These are phyloP conservation scores for Madurella mycetomatis DNA, from an alignment of 2,329 filamentous ascomycete species.

Conservation along the genomic window DNA sequence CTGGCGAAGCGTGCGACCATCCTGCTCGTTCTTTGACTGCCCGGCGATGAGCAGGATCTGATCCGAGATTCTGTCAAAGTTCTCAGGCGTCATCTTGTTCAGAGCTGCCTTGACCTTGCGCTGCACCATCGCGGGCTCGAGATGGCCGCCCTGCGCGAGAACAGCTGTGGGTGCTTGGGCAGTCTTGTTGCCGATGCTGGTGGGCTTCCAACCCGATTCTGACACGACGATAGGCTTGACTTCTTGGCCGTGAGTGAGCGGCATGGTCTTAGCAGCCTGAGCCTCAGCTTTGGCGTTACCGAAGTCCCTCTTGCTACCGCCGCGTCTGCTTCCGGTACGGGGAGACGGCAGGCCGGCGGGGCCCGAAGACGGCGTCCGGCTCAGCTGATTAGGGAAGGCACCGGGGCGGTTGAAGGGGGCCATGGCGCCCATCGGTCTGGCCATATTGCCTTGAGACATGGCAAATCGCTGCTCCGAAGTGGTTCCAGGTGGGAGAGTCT, in stretches of 20 bases:
- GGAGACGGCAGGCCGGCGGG: conserved; percentile 64
- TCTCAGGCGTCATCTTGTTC: conserved; percentile 99
- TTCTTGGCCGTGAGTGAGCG: conserved; percentile 77
- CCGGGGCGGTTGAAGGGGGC: conserved; percentile 56
- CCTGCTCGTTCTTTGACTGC: conserved; percentile 91
- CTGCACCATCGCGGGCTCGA: conserved; percentile 91
- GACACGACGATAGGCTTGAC: conserved; percentile 74
- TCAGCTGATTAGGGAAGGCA: conserved; percentile 63
- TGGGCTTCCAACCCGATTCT: conserved; percentile 83
- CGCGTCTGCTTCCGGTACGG: conserved; percentile 59
- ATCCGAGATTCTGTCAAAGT: conserved; percentile 92
- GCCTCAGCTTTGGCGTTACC: conserved; percentile 55
- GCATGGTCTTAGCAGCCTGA: conserved; percentile 80
- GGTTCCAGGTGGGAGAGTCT: conserved; percentile 68
- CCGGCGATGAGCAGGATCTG: conserved; percentile 89
- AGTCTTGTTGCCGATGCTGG: conserved; percentile 53
- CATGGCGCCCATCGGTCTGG: conserved; percentile 53
- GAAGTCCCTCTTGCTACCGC: conserved; percentile 59
- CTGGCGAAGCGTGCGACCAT: conserved; percentile 90
- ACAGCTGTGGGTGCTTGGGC: conserved; percentile 37
- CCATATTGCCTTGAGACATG: conserved; percentile 51
- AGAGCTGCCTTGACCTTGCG: conserved; percentile 97
- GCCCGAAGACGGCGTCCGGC: conserved; percentile 58
- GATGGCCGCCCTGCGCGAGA: conserved; percentile 49
- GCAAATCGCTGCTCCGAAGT: conserved; percentile 73